A percentile compares a stretch with the other conserved stretches of the same genome.
Evolutionary conservation across 1,139 yeast species (phyloP).

Genomic region (Pichia sp.): DNA sequence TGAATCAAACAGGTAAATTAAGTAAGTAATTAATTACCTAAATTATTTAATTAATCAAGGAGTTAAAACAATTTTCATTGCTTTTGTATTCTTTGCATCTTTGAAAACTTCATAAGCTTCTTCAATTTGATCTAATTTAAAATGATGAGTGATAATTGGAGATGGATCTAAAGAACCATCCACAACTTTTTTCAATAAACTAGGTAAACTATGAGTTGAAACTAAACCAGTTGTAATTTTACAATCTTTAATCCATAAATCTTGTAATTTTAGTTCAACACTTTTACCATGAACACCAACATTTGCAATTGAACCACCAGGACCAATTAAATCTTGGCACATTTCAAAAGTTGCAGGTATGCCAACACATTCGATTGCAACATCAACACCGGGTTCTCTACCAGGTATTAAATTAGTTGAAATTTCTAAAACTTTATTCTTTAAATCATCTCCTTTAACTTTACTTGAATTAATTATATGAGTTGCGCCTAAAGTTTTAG

Average conservation of each 20-base stretch:
- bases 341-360: slow-evolving; percentile 40
- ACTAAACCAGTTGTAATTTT: slow-evolving; percentile 41
- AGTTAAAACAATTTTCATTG: slow-evolving; percentile 35
- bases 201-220: slow-evolving; percentile 36
- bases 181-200: slow-evolving; percentile 32
- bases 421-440: slow-evolving; percentile 27
- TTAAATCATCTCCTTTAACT: slow-evolving; percentile 20
- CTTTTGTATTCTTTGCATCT: slow-evolving; percentile 38
- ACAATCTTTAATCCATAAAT: slow-evolving; percentile 41
- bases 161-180: slow-evolving; percentile 34
- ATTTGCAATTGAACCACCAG: slow-evolving; percentile 43
- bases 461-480: slow-evolving; percentile 34
- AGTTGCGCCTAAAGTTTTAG: slow-evolving; percentile 39
- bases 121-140: slow-evolving; percentile 51
- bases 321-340: slow-evolving; percentile 39
- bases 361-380: slow-evolving; percentile 45
- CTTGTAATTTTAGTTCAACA: slow-evolving; percentile 38
- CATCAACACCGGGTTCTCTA: slow-evolving; percentile 39
- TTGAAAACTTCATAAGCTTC: slow-evolving; percentile 55
- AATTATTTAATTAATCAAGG: slow-evolving; percentile 3
- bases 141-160: slow-evolving; percentile 55
- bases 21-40: no score
- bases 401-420: slow-evolving; percentile 20
- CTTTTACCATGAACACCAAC: slow-evolving; percentile 42
- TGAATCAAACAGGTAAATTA: no score